Evolutionary conservation across 495 filamentous ascomycete genomes (phyloP), one percentile per base, ranked within the genome.

Genomic region (Ramalina peruviana): DNA sequence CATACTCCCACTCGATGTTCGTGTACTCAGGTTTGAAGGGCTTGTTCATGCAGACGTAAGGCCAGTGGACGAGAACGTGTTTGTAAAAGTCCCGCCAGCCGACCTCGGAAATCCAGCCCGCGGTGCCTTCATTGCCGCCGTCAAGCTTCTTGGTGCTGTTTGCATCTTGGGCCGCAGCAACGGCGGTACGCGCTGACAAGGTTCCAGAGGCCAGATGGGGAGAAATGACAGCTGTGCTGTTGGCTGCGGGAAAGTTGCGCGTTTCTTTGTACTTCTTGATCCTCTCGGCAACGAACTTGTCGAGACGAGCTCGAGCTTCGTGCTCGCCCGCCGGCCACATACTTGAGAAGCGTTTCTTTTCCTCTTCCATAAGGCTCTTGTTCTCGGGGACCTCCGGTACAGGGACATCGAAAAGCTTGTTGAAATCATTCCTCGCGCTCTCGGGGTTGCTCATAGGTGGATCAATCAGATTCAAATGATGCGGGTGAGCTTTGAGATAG

Each of bases 51-150:
- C 87, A 90, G 33, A 93, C 76, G 54, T 87, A 92, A 4, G 89
- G 89, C 85, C 85, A 94, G 50, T 90, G 70, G 3, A 76, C 82
- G 13, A 94, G 68, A 4, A 94, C 84, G 62, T 94, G 86, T 53
- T 83, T 85, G 65, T 95, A 95, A 60, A 95, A 96, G 58, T 95
- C 88, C 9, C 88, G 72, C 89, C 88, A 93, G 1, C 86, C 88
- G 0, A 96, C 72, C 61, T 94, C 88, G 46, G 80, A 81, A 52
- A 94, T 90, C 88, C 87, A 96, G 3, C 72, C 67, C 44, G 71
- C 66, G 36, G 86, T 83, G 0, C 87, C 86, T 16, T 71, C 56
- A 30, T 78, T 71, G 0, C 85, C 83, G 3, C 76, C 75, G 53
- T 88, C 80, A 0, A 95, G 71, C 17, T 73, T 79, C 48, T 79